phyloP scores from a whole-genome alignment of 257 asterid species.

The Echium plantagineum region DNA sequence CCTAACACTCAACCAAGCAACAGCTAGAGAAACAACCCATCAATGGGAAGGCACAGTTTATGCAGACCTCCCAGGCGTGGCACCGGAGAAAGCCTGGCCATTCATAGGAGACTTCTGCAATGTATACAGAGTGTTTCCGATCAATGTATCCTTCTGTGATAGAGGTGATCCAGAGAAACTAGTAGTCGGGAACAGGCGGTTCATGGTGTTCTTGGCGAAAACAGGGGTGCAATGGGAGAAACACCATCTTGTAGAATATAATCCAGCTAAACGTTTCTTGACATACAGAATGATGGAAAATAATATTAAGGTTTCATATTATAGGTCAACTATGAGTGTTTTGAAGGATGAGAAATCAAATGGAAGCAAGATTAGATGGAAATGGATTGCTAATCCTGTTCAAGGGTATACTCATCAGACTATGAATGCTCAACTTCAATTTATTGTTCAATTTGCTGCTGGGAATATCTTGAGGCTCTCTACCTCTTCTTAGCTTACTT shows the following conservation, averaged over 20 bases:
- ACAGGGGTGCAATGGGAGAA: not conserved
- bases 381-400: not conserved
- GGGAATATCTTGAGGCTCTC: not conserved
- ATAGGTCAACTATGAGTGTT: not conserved
- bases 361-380: not conserved
- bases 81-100: conserved; percentile 1
- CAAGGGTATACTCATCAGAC: not conserved
- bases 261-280: not conserved
- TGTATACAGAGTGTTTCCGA: not conserved
- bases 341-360: not conserved
- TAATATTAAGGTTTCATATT: not conserved
- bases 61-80: not conserved
- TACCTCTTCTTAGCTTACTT: not conserved
- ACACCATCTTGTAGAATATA: not conserved
- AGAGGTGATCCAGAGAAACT: not conserved
- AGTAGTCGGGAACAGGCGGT: not conserved
- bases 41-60: not conserved
- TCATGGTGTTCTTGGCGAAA: not conserved
- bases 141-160: not conserved
- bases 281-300: not conserved
- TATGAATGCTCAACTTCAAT: not conserved
- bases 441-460: not conserved
- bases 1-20: not conserved
- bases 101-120: not conserved
- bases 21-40: not conserved